phyloP scores from a whole-genome alignment of 306 rosid genomes.

The Alnus glutinosa region DNA sequence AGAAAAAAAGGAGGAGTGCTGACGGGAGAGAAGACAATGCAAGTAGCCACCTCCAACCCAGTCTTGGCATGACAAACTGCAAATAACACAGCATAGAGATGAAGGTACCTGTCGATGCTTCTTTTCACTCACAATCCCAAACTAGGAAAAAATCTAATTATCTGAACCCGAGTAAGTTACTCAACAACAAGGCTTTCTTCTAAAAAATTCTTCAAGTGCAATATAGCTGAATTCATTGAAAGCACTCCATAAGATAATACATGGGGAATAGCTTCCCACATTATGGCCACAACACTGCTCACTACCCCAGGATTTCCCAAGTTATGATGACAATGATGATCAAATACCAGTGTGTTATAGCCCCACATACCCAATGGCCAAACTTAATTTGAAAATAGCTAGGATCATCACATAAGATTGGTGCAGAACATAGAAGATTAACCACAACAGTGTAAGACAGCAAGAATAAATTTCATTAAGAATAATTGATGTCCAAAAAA shows the following conservation, averaged over 20 bases:
- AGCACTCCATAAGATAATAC: not conserved
- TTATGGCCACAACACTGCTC: not conserved
- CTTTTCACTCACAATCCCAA: constrained; percentile 19
- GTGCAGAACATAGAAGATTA: not conserved
- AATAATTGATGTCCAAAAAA: not conserved
- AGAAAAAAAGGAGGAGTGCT: constrained; percentile 79
- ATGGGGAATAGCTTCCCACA: not conserved
- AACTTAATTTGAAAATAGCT: not conserved
- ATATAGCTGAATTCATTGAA: not conserved
- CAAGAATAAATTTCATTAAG: not conserved
- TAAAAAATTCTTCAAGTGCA: not conserved
- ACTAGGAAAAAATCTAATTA: not conserved
- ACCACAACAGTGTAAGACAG: not conserved
- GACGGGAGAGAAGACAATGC: constrained; percentile 85
- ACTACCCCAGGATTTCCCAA: not conserved
- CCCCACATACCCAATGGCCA: not conserved
- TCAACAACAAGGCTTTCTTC: not conserved
- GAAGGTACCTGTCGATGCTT: constrained; percentile 23
- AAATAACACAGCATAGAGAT: constrained; percentile 34
- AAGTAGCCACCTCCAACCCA: constrained; percentile 99
- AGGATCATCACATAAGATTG: not conserved
- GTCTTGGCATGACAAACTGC: constrained; percentile 88
- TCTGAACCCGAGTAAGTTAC: not conserved
- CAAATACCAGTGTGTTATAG: not conserved
- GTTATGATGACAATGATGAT: not conserved